Conservation (phyloP, 495 filamentous ascomycete genomes). For the Aspergillus panamensis region DNA sequence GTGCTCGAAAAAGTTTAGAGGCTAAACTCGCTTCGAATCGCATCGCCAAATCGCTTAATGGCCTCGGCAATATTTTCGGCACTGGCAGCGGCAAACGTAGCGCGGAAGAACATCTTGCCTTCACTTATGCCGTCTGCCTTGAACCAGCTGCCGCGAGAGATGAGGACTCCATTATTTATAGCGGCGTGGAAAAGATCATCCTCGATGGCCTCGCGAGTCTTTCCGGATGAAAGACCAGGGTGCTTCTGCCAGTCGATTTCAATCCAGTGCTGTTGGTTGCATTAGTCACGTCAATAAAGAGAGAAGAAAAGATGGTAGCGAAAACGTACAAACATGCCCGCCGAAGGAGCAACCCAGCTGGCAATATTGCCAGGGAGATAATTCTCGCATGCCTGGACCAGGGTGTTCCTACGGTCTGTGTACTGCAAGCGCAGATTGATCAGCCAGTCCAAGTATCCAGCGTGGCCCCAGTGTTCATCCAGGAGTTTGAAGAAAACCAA, state of each 20-base stretch:
- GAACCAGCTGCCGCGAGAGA: constrained; percentile 89
- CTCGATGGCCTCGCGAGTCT: constrained; percentile 67
- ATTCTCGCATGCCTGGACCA: constrained; percentile 80
- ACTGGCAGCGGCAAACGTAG: constrained; percentile 81
- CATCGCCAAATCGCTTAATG: constrained; percentile 68
- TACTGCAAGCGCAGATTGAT: constrained; percentile 81
- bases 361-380: constrained; percentile 73
- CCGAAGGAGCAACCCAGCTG: constrained; percentile 75
- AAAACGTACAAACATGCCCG: constrained; percentile 93
- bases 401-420: constrained; percentile 67
- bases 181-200: constrained; percentile 75
- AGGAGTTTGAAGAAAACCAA: constrained; percentile 81
- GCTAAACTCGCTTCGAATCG: constrained; percentile 63
- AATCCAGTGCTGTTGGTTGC: constrained; percentile 67
- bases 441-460: constrained; percentile 88
- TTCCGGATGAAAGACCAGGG: constrained; percentile 53
- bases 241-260: constrained; percentile 72
- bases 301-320: constrained; percentile 4
- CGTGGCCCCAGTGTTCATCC: constrained; percentile 91
- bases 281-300: constrained; percentile 12
- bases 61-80: constrained; percentile 73
- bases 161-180: constrained; percentile 67
- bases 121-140: constrained; percentile 52
- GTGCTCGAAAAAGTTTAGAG: constrained; percentile 20
- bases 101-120: constrained; percentile 73